Evolutionary conservation across 1,284 basidiomycete genomes (phyloP).

Genomic region (Cryptococcus sp.): DNA sequence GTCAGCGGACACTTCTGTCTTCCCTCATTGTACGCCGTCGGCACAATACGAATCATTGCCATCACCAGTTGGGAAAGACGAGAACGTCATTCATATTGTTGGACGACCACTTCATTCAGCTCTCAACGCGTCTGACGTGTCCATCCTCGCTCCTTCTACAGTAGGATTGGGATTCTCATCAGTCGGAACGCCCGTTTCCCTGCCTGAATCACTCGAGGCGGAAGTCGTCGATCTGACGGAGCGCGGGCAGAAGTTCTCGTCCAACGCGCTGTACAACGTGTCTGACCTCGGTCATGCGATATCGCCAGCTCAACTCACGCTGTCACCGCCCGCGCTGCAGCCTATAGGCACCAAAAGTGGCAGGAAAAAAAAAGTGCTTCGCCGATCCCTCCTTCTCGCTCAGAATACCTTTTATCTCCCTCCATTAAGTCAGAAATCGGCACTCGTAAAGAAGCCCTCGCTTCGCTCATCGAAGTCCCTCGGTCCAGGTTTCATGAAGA

Average conservation of each 20-base stretch:
- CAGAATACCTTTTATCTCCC: constrained; percentile 24
- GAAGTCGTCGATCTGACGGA: constrained; percentile 31
- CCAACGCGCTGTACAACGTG: constrained; percentile 1
- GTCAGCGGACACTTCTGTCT: constrained; percentile 15
- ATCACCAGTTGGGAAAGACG: neutral
- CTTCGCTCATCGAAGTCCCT: constrained; percentile 12
- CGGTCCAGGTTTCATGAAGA: constrained; percentile 11
- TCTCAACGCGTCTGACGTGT: constrained; percentile 14
- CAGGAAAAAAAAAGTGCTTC: neutral
- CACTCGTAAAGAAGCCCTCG: constrained; percentile 5
- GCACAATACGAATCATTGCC: constrained; percentile 1
- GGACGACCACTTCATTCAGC: constrained; percentile 15
- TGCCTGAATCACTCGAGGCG: constrained; percentile 29
- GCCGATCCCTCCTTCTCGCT: constrained; percentile 15
- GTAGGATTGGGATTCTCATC: constrained; percentile 24
- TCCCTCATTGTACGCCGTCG: constrained; percentile 15
- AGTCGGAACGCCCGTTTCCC: constrained; percentile 15
- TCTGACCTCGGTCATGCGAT: constrained; percentile 2
- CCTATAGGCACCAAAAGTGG: neutral
- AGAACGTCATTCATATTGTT: neutral
- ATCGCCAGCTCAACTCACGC: constrained; percentile 2
- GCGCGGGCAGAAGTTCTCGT: constrained; percentile 2
- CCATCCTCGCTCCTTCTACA: constrained; percentile 23
- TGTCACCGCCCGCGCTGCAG: neutral
- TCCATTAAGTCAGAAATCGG: constrained; percentile 1